phyloP scores from a whole-genome alignment of 2,329 filamentous ascomycete species.

The Aspergillus fijiensis region DNA sequence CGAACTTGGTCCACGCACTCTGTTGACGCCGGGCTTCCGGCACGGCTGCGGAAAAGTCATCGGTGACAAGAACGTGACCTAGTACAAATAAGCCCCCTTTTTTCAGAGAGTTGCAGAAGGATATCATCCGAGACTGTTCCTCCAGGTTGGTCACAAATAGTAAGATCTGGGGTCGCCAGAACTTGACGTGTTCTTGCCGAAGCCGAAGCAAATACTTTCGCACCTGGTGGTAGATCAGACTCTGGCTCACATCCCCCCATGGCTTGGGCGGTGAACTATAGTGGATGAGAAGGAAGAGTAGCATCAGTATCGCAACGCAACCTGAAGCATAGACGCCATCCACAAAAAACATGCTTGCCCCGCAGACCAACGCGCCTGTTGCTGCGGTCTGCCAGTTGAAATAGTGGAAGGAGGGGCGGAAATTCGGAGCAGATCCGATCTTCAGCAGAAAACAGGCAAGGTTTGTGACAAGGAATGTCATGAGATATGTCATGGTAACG shows the following conservation, averaged over 20 bases:
- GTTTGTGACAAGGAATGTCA: constrained; percentile 89
- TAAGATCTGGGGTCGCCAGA: constrained; percentile 86
- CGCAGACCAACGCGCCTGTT: constrained; percentile 71
- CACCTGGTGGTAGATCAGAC: constrained; percentile 83
- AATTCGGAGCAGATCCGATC: constrained; percentile 84
- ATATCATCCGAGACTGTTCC: constrained; percentile 78
- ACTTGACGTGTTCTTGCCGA: constrained; percentile 86
- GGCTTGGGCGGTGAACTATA: constrained; percentile 81
- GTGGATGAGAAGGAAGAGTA: constrained; percentile 82
- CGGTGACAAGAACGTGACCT: constrained; percentile 82
- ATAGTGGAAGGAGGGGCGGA: constrained; percentile 82
- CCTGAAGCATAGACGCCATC: constrained; percentile 76
- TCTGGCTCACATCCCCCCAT: constrained; percentile 89
- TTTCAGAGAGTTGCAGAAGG: constrained; percentile 89
- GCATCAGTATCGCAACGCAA: constrained; percentile 69
- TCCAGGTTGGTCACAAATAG: constrained; percentile 79
- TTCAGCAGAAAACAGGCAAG: constrained; percentile 83
- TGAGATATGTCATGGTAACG: constrained; percentile 87
- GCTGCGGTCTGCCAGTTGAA: constrained; percentile 84
- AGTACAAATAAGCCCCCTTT: constrained; percentile 83
- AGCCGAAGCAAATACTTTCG: constrained; percentile 83
- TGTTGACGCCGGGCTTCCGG: constrained; percentile 80
- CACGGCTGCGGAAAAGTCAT: constrained; percentile 75
- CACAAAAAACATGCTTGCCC: constrained; percentile 84
- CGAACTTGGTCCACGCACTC: constrained; percentile 79